Base-by-base conservation (phyloP, 2,329 filamentous ascomycete genomes). In the Colletotrichum magnum region DNA sequence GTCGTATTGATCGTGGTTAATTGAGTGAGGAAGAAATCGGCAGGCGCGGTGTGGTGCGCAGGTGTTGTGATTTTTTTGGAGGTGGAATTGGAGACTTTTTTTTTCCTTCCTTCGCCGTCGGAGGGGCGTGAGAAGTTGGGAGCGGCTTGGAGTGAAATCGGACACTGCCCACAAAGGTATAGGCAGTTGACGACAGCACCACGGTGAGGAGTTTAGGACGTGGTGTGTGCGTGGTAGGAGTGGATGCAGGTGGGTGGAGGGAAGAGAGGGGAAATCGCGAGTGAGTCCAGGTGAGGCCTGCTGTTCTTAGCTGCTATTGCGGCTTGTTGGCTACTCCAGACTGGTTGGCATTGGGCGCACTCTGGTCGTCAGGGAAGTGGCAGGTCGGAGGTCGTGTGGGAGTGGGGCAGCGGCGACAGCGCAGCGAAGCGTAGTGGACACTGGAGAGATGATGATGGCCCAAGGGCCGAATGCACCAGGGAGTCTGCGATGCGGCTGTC, bases 81-180 rank as follows among this genome's bases (percentile, higher is more conserved):
- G 64, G 41, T 70, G 68, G 64, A 63, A 68, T 66, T 70, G 66
- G 66, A 69, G 62, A 69, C 62, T 65, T 68, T 63, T 43, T 58
- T 68, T 69, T 69, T 69, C 43, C 24, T 21, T 26, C 16, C 32
- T 41, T 32, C 39, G 21, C 15, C 24, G 10, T n/a, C 50, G 52
- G 18, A 57, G 43, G 41, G 66, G 66, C 61, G 50, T 69, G 61
- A 59, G 61, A 69, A 69, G 66, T 65, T 50, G 51, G 50, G 61
- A 39, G 65, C 56, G 61, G 66, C 54, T 65, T 69, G 54, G 56
- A 51, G 61, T 56, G 56, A 54, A 39, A 56, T 56, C 48, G 59
- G 52, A 59, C 52, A 59, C 65, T 41, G 48, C 47, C 58, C 47
- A 45, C 43, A 53, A 18, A 32, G 28, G 28, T 32, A 32, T 32